Percentiles rank a stretch among this genome's conserved stretches.
phyloP scores from a whole-genome alignment of 2,329 filamentous ascomycete genomes.

The Cytospora paraplurivora region DNA sequence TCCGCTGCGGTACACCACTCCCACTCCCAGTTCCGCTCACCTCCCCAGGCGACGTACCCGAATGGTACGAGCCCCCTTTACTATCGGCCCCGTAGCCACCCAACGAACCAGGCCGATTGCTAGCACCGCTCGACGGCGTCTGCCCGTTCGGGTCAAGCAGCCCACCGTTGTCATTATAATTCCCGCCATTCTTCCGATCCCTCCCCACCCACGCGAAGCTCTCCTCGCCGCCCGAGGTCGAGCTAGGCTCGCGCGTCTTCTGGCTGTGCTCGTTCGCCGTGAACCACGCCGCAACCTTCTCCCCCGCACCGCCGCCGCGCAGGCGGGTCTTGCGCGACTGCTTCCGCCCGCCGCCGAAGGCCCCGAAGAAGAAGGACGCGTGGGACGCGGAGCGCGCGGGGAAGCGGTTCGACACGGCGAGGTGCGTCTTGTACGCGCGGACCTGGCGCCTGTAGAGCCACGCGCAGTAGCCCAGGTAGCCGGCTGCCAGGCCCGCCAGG shows the following conservation, averaged over 20 bases:
- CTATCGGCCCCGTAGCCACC: conserved; percentile 19
- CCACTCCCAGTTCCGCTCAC: conserved; percentile 28
- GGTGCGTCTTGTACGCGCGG: conserved; percentile 68
- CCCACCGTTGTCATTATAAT: background rate
- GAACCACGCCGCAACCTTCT: conserved; percentile 25
- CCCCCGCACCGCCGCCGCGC: background rate
- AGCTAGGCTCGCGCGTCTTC: conserved; percentile 22
- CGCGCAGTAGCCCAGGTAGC: conserved; percentile 70
- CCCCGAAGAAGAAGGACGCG: conserved; percentile 35
- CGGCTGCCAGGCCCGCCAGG: conserved; percentile 61
- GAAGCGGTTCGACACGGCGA: conserved; percentile 63
- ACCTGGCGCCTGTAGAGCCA: conserved; percentile 76
- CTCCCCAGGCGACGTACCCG: conserved; percentile 31
- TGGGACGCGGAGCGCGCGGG: conserved; percentile 40
- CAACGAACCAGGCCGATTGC: conserved; percentile 19
- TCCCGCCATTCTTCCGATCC: background rate
- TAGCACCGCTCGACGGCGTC: conserved; percentile 28
- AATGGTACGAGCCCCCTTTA: conserved; percentile 31
- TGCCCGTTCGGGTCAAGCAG: conserved; percentile 31
- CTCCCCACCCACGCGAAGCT: conserved; percentile 32
- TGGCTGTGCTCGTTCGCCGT: conserved; percentile 18
- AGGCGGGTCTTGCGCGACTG: conserved; percentile 14
- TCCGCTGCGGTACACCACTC: conserved; percentile 32
- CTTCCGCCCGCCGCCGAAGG: conserved; percentile 34
- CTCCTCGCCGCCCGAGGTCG: conserved; percentile 30